Percentiles rank a stretch among this genome's conserved stretches.
Evolutionary conservation across 495 filamentous ascomycete species (phyloP).

Genomic region (Penicillium pancosmium): DNA sequence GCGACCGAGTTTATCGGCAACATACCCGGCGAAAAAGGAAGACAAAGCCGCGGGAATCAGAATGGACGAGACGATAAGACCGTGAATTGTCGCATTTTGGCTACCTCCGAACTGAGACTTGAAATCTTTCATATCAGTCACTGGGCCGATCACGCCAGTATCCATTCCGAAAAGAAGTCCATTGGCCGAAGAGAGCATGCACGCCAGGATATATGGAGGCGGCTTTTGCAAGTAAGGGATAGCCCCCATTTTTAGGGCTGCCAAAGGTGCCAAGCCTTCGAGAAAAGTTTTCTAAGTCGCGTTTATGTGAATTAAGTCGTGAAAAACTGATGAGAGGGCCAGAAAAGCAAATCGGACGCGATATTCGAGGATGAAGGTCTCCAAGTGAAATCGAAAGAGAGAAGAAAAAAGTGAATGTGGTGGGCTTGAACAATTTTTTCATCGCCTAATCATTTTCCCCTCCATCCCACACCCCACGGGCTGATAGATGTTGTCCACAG

Average conservation of each 20-base stretch:
- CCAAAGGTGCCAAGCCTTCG: background rate
- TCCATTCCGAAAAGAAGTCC: constrained; percentile 50
- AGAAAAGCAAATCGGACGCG: background rate
- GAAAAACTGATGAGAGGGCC: background rate
- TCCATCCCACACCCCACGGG: constrained; percentile 5
- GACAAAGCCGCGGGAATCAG: constrained; percentile 63
- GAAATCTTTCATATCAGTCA: constrained; percentile 64
- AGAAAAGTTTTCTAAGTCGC: background rate
- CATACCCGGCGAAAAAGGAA: constrained; percentile 62
- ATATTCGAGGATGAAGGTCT: background rate
- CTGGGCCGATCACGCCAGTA: constrained; percentile 64
- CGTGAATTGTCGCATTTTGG: constrained; percentile 57
- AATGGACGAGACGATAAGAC: constrained; percentile 65
- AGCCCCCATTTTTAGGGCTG: background rate
- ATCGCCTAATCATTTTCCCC: constrained; percentile 7
- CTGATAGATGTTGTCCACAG: background rate
- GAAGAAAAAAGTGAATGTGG: background rate
- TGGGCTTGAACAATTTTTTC: constrained; percentile 4
- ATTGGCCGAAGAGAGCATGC: constrained; percentile 26
- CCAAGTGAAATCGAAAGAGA: background rate
- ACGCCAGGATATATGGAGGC: constrained; percentile 26
- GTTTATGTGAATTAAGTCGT: background rate
- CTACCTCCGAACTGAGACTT: constrained; percentile 48
- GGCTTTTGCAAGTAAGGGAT: constrained; percentile 9
- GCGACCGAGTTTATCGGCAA: constrained; percentile 63